Base-by-base conservation (phyloP, 345 rosid genomes). In the Aquilaria sinensis region DNA sequence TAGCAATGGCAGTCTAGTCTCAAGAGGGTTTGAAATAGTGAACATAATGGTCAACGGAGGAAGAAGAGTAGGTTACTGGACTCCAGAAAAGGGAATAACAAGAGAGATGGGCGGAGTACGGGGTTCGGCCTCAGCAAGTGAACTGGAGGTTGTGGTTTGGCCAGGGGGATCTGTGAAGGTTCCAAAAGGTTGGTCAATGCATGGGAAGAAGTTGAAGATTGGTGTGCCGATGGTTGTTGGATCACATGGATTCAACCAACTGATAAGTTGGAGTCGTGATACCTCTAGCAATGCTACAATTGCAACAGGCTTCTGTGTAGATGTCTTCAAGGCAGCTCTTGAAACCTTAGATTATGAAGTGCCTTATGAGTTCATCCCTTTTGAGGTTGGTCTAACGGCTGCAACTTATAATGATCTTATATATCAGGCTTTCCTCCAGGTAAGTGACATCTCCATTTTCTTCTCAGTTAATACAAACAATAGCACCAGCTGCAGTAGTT, bases 61-160 rank as follows among this genome's bases (percentile, higher is more conserved):
- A 31, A 77, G 69, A 64, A 67, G 41, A 3, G 29, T 82, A 12
- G 84, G 80, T 15, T 72, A 64, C 49, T 77, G 77, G 70, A 72
- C 51, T 10, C 66, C 65, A 29, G 51, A 9, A 3, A 12, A 41
- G 30, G 70, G 65, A 23, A 65, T 80, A 14, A 14, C 48, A 6
- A 70, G 29, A 64, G 70, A 56, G 64, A 15, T 63, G 55, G 51
- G 29, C 14, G 63, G 43, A 5, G 58, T 47, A 69, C 63, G 34
- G 31, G 61, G 51, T 31, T 37, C 66, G 1, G 48, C 69, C 43
- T 63, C 75, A 13, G n/a, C 66, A 16, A 50, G 53, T 34, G 57
- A 67, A 47, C 63, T 79, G 7, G 59, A 62, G 51, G 23, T 45
- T 0, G 59, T 70, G 23, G 64, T 64, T 43, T 79, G 78, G 84